Evolutionary conservation across 495 filamentous ascomycete genomes (phyloP).

Genomic region (Penicillium subrubescens): DNA sequence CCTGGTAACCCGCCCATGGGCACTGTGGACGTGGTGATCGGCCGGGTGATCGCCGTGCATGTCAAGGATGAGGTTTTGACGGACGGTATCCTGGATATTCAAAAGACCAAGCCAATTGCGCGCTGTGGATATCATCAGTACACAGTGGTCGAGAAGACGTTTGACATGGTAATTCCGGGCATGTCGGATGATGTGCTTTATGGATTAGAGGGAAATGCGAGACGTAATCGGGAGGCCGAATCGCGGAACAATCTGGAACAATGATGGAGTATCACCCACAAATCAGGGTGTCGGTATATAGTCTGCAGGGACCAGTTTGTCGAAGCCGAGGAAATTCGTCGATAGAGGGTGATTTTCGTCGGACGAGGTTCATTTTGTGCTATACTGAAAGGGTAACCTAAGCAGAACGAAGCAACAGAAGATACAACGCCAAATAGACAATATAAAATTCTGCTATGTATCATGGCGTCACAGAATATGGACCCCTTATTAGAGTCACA

Average conservation of each 20-base stretch:
- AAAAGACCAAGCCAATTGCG: conserved; percentile 58
- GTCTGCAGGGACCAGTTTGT: background rate
- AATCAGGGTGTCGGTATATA: background rate
- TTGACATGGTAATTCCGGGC: conserved; percentile 53
- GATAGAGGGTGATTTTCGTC: background rate
- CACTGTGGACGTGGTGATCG: conserved; percentile 56
- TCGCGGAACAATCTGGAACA: conserved; percentile 5
- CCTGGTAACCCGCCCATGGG: conserved; percentile 58
- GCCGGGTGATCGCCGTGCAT: conserved; percentile 57
- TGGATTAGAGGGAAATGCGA: conserved; percentile 32
- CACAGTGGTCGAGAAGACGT: conserved; percentile 50
- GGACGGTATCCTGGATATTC: conserved; percentile 54
- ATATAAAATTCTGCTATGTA: too few relatives aligned
- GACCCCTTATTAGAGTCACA: too few relatives aligned
- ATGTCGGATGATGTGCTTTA: conserved; percentile 38
- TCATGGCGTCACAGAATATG: too few relatives aligned
- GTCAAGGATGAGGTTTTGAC: conserved; percentile 54
- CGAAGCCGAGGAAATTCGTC: background rate
- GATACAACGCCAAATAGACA: too few relatives aligned
- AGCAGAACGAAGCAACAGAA: too few relatives aligned
- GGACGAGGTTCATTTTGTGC: background rate
- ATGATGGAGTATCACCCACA: background rate
- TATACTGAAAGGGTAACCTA: too few relatives aligned
- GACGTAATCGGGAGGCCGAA: conserved; percentile 18
- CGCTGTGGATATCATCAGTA: conserved; percentile 62